Base-by-base conservation (phyloP, 768 basidiomycete genomes). In the Lentinus tigrinus region DNA sequence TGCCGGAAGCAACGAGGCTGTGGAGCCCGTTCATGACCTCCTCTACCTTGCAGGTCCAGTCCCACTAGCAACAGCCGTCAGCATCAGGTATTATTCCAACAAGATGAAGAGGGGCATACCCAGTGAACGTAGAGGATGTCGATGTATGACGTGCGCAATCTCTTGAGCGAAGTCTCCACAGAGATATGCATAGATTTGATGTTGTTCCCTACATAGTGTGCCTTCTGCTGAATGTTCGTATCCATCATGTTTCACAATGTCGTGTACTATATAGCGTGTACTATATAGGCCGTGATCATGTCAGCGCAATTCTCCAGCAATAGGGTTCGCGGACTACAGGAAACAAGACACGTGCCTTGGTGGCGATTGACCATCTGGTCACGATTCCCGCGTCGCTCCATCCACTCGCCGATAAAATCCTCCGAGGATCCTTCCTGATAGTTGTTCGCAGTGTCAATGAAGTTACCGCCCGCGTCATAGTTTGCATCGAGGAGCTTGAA, bases 1-100 rank as follows among this genome's bases (percentile, higher is more conserved):
- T 82, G 21, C 83, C 80, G 34, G 73, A 67, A 14, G 64, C 66
- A 31, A 85, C 79, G 24, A 85, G 73, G 19, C 73, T 68, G 60
- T 85, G 80, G 4, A 86, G 70, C 5, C 73, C 67, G 48, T 75
- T 73, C 82, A 85, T 83, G 47, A 85, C 68, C 67, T 87, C 84
- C 61, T 81, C 78, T 47, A 85, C 73, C 14, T 72, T 73, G 19
- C 81, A 81, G 6, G 73, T 66, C 60, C 72, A 82, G 63, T 84
- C 83, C 82, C 81, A 80, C 66, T 61, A 31, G 31, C 31, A 11
- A 11, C 31, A 6, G 7, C 31, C 31, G 31, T 31, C 11, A 11
- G 11, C 31, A n/a, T n/a, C n/a, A n/a, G n/a, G n/a, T n/a, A n/a
- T n/a, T n/a, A n/a, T 31, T 11, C 31, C 31, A 6, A 31, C 31